A percentile compares a stretch with the other conserved stretches of the same genome.
Conservation (phyloP, 305 asterid genomes). For the Fraxinus sp. region DNA sequence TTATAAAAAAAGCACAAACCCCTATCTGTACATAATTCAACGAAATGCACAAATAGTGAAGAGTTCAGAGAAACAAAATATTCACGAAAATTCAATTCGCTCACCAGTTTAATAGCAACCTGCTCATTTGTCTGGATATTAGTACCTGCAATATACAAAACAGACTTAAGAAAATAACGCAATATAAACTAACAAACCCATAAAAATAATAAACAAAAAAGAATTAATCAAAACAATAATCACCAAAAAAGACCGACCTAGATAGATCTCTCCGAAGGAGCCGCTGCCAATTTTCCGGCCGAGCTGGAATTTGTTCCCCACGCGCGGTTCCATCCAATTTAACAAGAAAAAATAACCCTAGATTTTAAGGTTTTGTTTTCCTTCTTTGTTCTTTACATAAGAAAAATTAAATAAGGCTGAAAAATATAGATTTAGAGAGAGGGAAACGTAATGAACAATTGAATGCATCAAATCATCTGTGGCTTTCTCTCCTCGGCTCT, state of each 20-base stretch:
- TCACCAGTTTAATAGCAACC: constrained; percentile 92
- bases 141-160: constrained; percentile 54
- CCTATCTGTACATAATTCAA: neutral
- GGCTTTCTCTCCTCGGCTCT: neutral
- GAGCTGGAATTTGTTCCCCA: constrained; percentile 77
- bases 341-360: constrained; percentile 19
- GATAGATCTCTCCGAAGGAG: constrained; percentile 89
- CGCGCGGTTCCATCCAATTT: constrained; percentile 79
- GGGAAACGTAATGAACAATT: neutral
- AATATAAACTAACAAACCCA: constrained; percentile 11
- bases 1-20: neutral
- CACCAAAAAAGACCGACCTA: constrained; percentile 40
- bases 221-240: neutral
- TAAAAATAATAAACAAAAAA: neutral
- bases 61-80: neutral
- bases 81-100: constrained; percentile 20
- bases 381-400: neutral
- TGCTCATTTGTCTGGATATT: constrained; percentile 90
- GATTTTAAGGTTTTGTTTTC: constrained; percentile 12
- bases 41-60: neutral
- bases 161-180: neutral
- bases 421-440: constrained; percentile 20
- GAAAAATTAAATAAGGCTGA: constrained; percentile 20
- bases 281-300: constrained; percentile 97
- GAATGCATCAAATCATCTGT: neutral